phyloP scores from a whole-genome alignment of 208 protist species.

The Leptomonas pyrrhocoris region DNA sequence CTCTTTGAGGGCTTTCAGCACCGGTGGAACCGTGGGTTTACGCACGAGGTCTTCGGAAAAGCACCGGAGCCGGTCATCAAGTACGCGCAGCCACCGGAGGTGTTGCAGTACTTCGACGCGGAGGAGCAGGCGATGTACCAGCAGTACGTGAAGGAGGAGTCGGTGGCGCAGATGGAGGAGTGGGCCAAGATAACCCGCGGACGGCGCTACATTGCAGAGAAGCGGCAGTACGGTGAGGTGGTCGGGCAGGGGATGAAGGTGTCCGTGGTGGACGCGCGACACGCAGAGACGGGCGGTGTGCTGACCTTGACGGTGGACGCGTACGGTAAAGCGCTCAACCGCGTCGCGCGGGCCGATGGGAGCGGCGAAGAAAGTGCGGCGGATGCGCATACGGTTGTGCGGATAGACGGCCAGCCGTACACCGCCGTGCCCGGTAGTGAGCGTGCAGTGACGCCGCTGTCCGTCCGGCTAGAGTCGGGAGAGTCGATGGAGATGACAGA shows the following conservation, averaged over 20 bases:
- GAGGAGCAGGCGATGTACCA: slow-evolving; percentile 86
- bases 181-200: slow-evolving; percentile 56
- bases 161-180: slow-evolving; percentile 53
- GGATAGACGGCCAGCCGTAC: slow-evolving; percentile 62
- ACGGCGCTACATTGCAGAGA: slow-evolving; percentile 69
- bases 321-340: slow-evolving; percentile 42
- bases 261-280: slow-evolving; percentile 65
- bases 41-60: slow-evolving; percentile 48
- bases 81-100: slow-evolving; percentile 66
- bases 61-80: slow-evolving; percentile 80
- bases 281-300: slow-evolving; percentile 56
- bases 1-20: slow-evolving; percentile 71
- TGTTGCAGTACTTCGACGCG: slow-evolving; percentile 72
- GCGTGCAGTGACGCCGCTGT: slow-evolving; percentile 59
- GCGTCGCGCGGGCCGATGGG: slow-evolving; percentile 3
- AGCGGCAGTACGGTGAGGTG: slow-evolving; percentile 79
- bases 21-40: slow-evolving; percentile 66
- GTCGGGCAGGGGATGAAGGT: slow-evolving; percentile 46
- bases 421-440: slow-evolving; percentile 40
- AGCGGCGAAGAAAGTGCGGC: not conserved
- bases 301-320: slow-evolving; percentile 57
- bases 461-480: slow-evolving; percentile 72
- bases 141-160: slow-evolving; percentile 73
- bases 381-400: slow-evolving; percentile 32
- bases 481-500: slow-evolving; percentile 71